Percentiles rank a stretch among this genome's conserved stretches.
phyloP scores from a whole-genome alignment of 129 eudicot genomes.

The Heracleum sosnowskyi region DNA sequence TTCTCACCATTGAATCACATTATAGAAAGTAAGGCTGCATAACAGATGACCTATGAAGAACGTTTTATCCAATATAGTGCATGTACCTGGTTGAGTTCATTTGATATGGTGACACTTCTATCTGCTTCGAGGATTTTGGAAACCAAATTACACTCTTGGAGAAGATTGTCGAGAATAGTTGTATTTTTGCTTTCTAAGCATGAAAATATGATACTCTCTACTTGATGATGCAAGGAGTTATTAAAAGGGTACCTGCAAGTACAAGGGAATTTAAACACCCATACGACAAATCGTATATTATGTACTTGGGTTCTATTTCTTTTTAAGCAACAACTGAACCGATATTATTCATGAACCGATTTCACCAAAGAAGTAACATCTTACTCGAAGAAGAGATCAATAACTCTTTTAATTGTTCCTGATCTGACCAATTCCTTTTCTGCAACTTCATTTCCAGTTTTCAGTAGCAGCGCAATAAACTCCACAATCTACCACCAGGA shows the following conservation, averaged over 20 bases:
- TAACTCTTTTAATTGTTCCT: slow-evolving; percentile 65
- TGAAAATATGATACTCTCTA: slow-evolving; percentile 72
- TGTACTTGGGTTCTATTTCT: neutral
- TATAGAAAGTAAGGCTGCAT: neutral
- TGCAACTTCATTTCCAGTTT: slow-evolving; percentile 73
- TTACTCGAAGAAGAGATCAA: slow-evolving; percentile 91
- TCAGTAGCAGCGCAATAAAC: slow-evolving; percentile 72
- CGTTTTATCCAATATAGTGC: neutral
- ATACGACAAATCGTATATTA: neutral
- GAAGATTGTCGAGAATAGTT: slow-evolving; percentile 55
- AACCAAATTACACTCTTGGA: slow-evolving; percentile 49
- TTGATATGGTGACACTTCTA: slow-evolving; percentile 40
- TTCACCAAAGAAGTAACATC: slow-evolving; percentile 11
- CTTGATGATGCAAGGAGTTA: slow-evolving; percentile 87
- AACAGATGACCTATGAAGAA: neutral
- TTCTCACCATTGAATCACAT: neutral
- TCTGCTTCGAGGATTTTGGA: slow-evolving; percentile 55
- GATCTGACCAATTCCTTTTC: slow-evolving; percentile 73
- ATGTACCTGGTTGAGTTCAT: slow-evolving; percentile 44
- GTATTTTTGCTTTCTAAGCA: slow-evolving; percentile 63
- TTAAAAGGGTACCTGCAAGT: slow-evolving; percentile 77
- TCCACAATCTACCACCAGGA: slow-evolving; percentile 64
- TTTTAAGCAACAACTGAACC: neutral
- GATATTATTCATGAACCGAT: neutral
- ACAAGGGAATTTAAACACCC: neutral